These are phyloP conservation scores for Stereocaulon alpinum DNA, from an alignment of 495 filamentous ascomycete species.

Conservation along the genomic window DNA sequence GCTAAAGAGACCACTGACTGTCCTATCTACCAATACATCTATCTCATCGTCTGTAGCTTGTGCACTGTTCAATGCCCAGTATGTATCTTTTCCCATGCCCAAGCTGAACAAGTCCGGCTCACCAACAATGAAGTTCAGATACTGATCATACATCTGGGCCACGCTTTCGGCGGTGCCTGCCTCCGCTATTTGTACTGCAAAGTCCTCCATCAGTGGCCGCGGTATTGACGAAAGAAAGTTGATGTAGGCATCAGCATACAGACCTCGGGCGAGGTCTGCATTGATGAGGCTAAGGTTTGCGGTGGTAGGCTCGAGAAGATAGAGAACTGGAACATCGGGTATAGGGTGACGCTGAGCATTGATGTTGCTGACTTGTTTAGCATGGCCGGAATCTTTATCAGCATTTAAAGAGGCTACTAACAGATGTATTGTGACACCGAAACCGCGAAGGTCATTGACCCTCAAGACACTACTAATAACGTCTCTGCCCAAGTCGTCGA, in stretches of 20 bases:
- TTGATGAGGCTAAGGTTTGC: conserved; percentile 75
- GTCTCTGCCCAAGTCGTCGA: conserved; percentile 59
- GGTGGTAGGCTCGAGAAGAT: conserved; percentile 80
- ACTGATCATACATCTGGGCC: conserved; percentile 91
- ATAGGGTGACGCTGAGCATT: conserved; percentile 76
- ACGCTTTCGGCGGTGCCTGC: conserved; percentile 79
- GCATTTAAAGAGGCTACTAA: conserved; percentile 28
- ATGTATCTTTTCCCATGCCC: conserved; percentile 78
- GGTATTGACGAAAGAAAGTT: conserved; percentile 96
- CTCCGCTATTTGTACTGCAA: conserved; percentile 75
- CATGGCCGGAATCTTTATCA: neutral
- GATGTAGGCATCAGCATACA: conserved; percentile 92
- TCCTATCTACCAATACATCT: conserved; percentile 74
- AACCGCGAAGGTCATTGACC: conserved; percentile 82
- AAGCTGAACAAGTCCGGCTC: conserved; percentile 95
- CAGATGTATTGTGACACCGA: conserved; percentile 97
- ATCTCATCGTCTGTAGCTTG: conserved; percentile 84
- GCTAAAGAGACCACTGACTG: conserved; percentile 90
- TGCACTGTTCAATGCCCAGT: conserved; percentile 89
- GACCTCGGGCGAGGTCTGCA: conserved; percentile 70
- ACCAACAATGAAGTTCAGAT: conserved; percentile 92
- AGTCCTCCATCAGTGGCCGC: conserved; percentile 87
- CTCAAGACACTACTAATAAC: conserved; percentile 88
- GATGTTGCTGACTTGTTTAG: conserved; percentile 50
- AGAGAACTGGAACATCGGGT: conserved; percentile 92